Percentiles rank a stretch among this genome's conserved stretches.
These are phyloP conservation scores for Dentipellis sp. DNA, from an alignment of 768 basidiomycete genomes.

Conservation along the genomic window DNA sequence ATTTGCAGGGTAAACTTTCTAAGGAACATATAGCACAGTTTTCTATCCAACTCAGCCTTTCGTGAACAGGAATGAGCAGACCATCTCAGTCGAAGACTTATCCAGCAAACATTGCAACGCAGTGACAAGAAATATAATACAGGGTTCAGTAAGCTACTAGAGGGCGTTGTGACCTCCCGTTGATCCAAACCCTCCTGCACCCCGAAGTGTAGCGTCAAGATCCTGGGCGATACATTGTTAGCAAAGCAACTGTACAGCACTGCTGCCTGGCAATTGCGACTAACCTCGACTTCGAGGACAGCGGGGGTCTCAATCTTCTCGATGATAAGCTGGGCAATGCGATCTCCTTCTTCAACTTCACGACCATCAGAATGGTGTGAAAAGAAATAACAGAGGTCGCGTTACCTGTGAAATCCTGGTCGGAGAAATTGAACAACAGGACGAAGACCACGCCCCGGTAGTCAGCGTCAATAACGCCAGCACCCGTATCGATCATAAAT, in stretches of 20 bases:
- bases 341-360: slow-evolving; percentile 84
- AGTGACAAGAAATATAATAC: no score
- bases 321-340: slow-evolving; percentile 92
- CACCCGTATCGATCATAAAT: slow-evolving; percentile 96
- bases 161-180: slow-evolving; percentile 77
- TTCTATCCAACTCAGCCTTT: no score
- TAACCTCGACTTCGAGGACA: slow-evolving; percentile 76
- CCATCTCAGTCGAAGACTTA: no score
- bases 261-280: slow-evolving; percentile 17
- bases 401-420: slow-evolving; percentile 79
- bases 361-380: background rate
- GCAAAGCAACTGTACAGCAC: background rate
- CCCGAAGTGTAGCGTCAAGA: slow-evolving; percentile 79
- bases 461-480: slow-evolving; percentile 95
- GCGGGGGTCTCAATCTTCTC: slow-evolving; percentile 86
- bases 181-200: slow-evolving; percentile 86
- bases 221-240: slow-evolving; percentile 34
- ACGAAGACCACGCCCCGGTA: slow-evolving; percentile 90
- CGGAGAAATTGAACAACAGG: slow-evolving; percentile 86
- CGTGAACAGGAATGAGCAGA: no score
- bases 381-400: background rate
- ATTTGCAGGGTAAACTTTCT: no score
- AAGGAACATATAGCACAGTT: no score
- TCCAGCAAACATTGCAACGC: no score
- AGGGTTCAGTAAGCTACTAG: slow-evolving; percentile 5